Base-by-base conservation (phyloP, 225 moss, liverwort and hornwort species). In the Polytrichum formosum region DNA sequence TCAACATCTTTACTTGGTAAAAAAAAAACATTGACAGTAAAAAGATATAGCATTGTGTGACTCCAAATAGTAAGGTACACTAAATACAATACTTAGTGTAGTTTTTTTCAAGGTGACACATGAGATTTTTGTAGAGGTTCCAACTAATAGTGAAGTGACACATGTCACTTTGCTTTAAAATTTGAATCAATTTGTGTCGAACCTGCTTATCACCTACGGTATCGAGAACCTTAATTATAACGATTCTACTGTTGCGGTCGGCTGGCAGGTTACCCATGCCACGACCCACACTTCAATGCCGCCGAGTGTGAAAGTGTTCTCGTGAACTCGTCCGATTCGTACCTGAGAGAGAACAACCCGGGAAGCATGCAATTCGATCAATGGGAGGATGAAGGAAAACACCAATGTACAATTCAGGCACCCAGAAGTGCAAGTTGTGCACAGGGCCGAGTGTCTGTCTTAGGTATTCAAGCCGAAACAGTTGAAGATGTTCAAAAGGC, bases 351-450 rank as follows among this genome's bases (percentile, higher is more conserved):
- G 63, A 70, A 26, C 66, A 75, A 81, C 67, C 62, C 78, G 53
- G 78, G 84, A 59, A 81, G 81, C 67, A 81, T 78, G 81, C 78
- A 78, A 73, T 23, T 25, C 46, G 81, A 84, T 56, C 78, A 75
- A 46, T 81, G 84, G 78, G 84, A 84, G 55, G 84, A 81, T 37
- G 73, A 84, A 18, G 75, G 81, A 27, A 2, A 55, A 33, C 60
- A 72, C 37, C 75, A 68, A 66, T 81, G 84, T 27, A 26, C 64
- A 10, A 69, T 75, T 63, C 21, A 75, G 31, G 75, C 81, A 63
- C 54, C 67, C 28, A 61, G 18, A 55, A 61, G 71, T 10, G 70
- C 60, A 7, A 26, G 5, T 27, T 78, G 81, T 53, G 35, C 78
- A 54, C 81, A 84, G 65, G 84, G 84, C 35, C 63, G 67, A 37